phyloP scores from a whole-genome alignment of 345 rosid species.

The Pseudoturritis turrita region DNA sequence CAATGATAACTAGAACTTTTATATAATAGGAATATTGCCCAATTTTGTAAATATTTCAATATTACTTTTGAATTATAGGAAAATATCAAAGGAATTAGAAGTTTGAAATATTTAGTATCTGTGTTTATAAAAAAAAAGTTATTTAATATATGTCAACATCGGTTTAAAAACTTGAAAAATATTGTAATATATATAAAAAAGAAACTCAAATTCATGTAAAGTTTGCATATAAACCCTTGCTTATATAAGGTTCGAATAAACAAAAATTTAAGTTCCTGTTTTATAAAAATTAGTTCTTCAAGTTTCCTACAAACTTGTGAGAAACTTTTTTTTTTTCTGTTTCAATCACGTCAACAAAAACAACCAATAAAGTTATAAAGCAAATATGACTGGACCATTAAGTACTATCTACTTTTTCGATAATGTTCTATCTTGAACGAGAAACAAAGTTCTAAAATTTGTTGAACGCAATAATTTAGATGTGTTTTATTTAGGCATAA shows the following conservation, averaged over 20 bases:
- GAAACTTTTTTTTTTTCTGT: neutral
- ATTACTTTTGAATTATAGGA: neutral
- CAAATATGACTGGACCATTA: neutral
- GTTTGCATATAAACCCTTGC: neutral
- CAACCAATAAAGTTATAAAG: neutral
- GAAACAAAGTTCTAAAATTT: neutral
- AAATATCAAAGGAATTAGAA: neutral
- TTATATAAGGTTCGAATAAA: neutral
- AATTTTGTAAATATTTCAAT: neutral
- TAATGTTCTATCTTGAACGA: neutral
- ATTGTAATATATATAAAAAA: neutral
- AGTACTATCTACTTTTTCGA: neutral
- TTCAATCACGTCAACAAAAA: neutral
- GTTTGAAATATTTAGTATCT: neutral
- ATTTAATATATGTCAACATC: no score
- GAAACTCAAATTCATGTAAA: neutral
- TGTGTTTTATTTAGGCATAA: neutral
- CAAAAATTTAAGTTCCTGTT: no score
- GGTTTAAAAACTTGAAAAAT: neutral
- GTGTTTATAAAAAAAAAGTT: no score
- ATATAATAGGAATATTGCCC: neutral
- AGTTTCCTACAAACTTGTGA: neutral
- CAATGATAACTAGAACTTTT: constrained; percentile 5
- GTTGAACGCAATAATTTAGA: neutral
- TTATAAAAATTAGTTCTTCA: neutral